These are phyloP conservation scores for Anthracocystis setariae DNA, from an alignment of 1,284 basidiomycete species.

Conservation along the genomic window DNA sequence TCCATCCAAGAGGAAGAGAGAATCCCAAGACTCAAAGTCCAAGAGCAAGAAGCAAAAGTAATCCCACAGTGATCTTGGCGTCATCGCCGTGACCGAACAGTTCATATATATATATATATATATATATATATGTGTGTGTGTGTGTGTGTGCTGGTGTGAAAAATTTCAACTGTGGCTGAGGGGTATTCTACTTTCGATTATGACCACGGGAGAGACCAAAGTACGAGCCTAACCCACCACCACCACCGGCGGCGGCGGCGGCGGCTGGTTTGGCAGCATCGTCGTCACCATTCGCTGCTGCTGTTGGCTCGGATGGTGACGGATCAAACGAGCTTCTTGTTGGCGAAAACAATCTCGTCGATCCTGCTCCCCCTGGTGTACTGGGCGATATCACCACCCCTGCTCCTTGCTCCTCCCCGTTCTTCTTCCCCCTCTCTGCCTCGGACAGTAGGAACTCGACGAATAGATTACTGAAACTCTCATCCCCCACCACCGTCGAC, in stretches of 20 bases:
- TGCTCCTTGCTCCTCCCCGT: background rate
- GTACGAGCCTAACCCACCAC: slow-evolving; percentile 27
- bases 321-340: background rate
- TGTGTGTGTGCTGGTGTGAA: too few relatives aligned
- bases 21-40: background rate
- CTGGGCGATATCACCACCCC: background rate
- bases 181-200: background rate
- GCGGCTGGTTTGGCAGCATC: background rate
- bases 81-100: too few relatives aligned
- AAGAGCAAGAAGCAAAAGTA: slow-evolving; percentile 34
- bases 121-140: too few relatives aligned
- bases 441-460: slow-evolving; percentile 66
- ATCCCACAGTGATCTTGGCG: too few relatives aligned
- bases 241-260: background rate
- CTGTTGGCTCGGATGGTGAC: slow-evolving; percentile 17
- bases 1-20: background rate
- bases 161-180: too few relatives aligned
- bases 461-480: slow-evolving; percentile 64
- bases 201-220: slow-evolving; percentile 17
- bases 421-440: slow-evolving; percentile 46
- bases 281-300: background rate
- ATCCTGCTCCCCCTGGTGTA: slow-evolving; percentile 2
- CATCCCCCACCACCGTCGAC: slow-evolving; percentile 38
- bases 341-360: slow-evolving; percentile 9
- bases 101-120: too few relatives aligned